Conservation (phyloP, 345 rosid species). For the Corchorus capsularis region DNA sequence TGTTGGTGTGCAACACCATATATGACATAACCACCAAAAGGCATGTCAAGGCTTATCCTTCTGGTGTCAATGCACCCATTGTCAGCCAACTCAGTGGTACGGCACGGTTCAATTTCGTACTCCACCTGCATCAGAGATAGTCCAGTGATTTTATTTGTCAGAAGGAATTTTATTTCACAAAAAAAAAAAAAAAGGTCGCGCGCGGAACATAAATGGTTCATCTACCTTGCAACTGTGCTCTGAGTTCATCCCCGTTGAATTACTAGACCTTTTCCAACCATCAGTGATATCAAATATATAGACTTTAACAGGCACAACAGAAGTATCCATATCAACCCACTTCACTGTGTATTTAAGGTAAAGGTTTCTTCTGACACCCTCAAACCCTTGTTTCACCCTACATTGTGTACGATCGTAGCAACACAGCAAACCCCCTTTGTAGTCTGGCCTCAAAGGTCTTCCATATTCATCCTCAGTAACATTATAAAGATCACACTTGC, state of each 20-base stretch:
- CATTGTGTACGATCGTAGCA: slow-evolving; percentile 76
- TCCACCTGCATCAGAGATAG: slow-evolving; percentile 51
- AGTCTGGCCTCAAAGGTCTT: slow-evolving; percentile 49
- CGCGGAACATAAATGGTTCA: slow-evolving; percentile 5
- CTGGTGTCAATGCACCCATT: slow-evolving; percentile 45
- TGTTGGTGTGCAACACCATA: slow-evolving; percentile 90
- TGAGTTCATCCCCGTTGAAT: slow-evolving; percentile 37
- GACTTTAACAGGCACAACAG: slow-evolving; percentile 60
- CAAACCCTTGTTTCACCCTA: slow-evolving; percentile 54
- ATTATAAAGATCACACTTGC: slow-evolving; percentile 73
- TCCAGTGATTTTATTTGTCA: not conserved
- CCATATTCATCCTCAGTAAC: slow-evolving; percentile 57
- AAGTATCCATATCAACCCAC: slow-evolving; percentile 74
- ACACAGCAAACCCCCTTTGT: slow-evolving; percentile 69
- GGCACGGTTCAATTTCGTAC: slow-evolving; percentile 62
- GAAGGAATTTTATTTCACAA: not conserved
- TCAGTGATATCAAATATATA: slow-evolving; percentile 84
- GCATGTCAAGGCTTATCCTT: slow-evolving; percentile 58
- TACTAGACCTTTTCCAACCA: slow-evolving; percentile 42
- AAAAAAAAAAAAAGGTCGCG: not conserved
- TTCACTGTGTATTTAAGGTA: slow-evolving; percentile 64
- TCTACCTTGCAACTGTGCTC: slow-evolving; percentile 67
- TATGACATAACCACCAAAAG: slow-evolving; percentile 67
- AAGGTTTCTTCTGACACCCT: slow-evolving; percentile 45
- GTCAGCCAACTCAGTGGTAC: slow-evolving; percentile 15